Evolutionary conservation across 345 rosid species (phyloP), one percentile per base, ranked within the genome.

Genomic region (Brassica juncea): DNA sequence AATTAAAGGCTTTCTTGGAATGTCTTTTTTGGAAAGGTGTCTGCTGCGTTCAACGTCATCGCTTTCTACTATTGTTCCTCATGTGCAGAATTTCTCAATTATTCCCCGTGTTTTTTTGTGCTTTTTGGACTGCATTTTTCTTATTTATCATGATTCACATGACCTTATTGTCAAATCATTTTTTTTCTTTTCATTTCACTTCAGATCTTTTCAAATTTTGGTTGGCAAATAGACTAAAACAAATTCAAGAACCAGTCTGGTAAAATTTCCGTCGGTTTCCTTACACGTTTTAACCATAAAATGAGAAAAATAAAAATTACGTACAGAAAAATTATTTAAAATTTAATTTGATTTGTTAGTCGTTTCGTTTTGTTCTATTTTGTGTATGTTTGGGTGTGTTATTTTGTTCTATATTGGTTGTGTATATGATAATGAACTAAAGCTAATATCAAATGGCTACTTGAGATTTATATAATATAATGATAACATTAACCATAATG

Each of bases 31-130:
- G 62, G 66, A 77, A 35, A 14, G 55, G 55, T 19, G 19, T 19
- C 19, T 19, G 19, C 19, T 47, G 3, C 5, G 16, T 63, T 77
- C 76, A 70, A 77, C 10, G 25, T 14, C 1, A 68, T 42, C 70
- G 61, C 49, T 69, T 71, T 62, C 2, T 1, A 0, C 16, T 21
- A 4, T 69, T 19, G n/a, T 63, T 70, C 65, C 57, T 15, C 71
- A 25, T 54, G 75, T 34, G 76, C 62, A 39, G 47, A 44, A 6
- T 35, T 62, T 32, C 37, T 30, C 37, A 70, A 52, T 77, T 62
- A 23, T 35, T 6, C 7, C 19, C 74, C 21, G 6, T 74, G 27
- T 57, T 14, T 0, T 31, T 31, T n/a, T 63, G 6, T n/a, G 2
- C 25, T 31, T 74, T 32, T 49, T 19, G 11, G 6, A 23, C 3